Evolutionary conservation across 371 early-diverging fungal species (phyloP).

Genomic region (Mortierella sp.): DNA sequence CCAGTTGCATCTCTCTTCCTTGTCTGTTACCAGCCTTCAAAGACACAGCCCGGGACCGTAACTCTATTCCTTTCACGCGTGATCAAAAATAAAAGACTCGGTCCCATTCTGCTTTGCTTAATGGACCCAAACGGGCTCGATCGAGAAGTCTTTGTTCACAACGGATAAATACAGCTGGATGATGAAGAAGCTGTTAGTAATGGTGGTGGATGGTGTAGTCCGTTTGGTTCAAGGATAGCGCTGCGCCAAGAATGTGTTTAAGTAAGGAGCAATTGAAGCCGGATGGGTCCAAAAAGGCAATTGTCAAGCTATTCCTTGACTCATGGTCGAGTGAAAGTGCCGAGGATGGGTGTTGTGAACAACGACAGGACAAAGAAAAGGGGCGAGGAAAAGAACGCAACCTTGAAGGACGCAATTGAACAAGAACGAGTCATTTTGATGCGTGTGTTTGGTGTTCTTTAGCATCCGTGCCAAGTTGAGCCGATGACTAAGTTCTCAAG

Average conservation of each 20-base stretch:
- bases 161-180: not conserved
- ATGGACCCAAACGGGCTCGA: not conserved
- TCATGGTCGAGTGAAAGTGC: not conserved
- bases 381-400: not conserved
- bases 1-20: not conserved
- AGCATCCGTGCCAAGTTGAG: not conserved
- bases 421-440: conserved; percentile 5
- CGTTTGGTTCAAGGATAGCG: too few relatives aligned
- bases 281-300: conserved; percentile 10
- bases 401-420: conserved; percentile 1
- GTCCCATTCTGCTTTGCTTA: not conserved
- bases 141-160: not conserved
- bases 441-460: not conserved
- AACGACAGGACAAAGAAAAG: not conserved
- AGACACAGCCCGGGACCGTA: not conserved
- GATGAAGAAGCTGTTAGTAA: not conserved
- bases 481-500: conserved; percentile 7
- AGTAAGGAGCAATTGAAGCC: not conserved
- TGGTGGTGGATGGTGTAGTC: not conserved
- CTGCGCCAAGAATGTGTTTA: conserved; percentile 2
- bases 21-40: not conserved
- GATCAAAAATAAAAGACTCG: not conserved
- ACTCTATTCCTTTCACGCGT: conserved; percentile 1
- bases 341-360: not conserved
- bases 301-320: too few relatives aligned